A percentile compares a stretch with the other conserved stretches of the same genome.
phyloP scores from a whole-genome alignment of 176 grass and related monocot species.

The Rhynchospora pubera region DNA sequence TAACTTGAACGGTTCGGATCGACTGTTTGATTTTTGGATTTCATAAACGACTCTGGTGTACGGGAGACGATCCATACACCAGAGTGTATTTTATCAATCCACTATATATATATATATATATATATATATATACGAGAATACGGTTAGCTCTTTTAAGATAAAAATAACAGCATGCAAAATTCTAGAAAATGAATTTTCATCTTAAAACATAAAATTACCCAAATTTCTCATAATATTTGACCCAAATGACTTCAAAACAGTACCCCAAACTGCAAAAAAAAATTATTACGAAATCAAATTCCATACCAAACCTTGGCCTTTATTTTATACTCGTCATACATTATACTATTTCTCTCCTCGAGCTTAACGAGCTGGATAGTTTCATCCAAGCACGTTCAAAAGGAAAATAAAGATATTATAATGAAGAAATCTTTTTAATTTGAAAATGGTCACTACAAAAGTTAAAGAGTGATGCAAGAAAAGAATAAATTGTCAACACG shows the following conservation, averaged over 20 bases:
- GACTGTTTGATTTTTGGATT: too few species aligned
- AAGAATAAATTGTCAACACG: slow-evolving; percentile 60
- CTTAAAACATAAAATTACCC: too few species aligned
- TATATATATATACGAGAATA: too few species aligned
- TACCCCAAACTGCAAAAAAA: too few species aligned
- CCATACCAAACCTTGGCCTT: not conserved
- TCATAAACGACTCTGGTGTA: too few species aligned
- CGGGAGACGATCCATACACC: too few species aligned
- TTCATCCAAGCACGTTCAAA: slow-evolving; percentile 40
- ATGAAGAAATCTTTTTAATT: not conserved
- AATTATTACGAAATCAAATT: not conserved
- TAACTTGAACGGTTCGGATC: too few species aligned
- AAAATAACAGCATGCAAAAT: not conserved
- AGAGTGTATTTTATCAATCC: too few species aligned
- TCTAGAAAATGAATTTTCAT: not conserved
- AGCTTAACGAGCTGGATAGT: slow-evolving; percentile 13
- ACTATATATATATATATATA: too few species aligned
- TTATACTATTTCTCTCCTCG: too few species aligned
- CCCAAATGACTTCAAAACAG: too few species aligned
- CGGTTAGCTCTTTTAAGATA: not conserved
- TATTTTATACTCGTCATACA: not conserved
- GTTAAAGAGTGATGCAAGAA: slow-evolving; percentile 35
- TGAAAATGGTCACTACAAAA: not conserved
- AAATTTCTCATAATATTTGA: too few species aligned
- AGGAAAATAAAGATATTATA: not conserved